Conservation (phyloP, 2,329 filamentous ascomycete genomes). For the Exophiala oligosperma region DNA sequence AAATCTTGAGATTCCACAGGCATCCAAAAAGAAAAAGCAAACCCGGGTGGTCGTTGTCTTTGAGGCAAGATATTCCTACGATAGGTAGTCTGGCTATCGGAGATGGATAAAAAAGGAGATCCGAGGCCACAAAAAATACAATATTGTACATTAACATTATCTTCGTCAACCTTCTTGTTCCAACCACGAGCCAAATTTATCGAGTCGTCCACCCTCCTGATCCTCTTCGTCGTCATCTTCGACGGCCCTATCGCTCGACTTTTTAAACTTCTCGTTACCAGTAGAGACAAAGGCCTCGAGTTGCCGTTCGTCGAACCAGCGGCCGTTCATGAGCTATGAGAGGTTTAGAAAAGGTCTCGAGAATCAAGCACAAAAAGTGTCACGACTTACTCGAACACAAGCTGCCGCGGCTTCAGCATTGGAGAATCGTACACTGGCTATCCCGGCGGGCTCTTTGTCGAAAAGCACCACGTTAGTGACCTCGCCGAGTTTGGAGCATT, state of each 20-base stretch:
- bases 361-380: not conserved
- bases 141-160: not conserved
- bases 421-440: conserved; percentile 81
- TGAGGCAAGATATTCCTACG: too few relatives aligned
- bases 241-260: conserved; percentile 54
- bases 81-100: not conserved
- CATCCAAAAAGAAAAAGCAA: too few relatives aligned
- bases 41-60: too few relatives aligned
- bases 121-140: too few relatives aligned
- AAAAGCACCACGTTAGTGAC: conserved; percentile 91
- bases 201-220: conserved; percentile 46
- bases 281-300: conserved; percentile 72
- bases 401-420: conserved; percentile 68
- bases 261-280: conserved; percentile 72
- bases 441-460: conserved; percentile 79
- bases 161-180: conserved; percentile 37
- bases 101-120: not conserved
- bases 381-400: conserved; percentile 59
- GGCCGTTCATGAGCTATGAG: conserved; percentile 69
- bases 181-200: conserved; percentile 52
- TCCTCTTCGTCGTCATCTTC: conserved; percentile 51
- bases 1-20: too few relatives aligned
- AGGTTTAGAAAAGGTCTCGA: not conserved
- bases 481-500: conserved; percentile 80
- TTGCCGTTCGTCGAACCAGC: conserved; percentile 71